Evolutionary conservation across 208 protist species (phyloP).

Genomic region (Phytomonas sp.): DNA sequence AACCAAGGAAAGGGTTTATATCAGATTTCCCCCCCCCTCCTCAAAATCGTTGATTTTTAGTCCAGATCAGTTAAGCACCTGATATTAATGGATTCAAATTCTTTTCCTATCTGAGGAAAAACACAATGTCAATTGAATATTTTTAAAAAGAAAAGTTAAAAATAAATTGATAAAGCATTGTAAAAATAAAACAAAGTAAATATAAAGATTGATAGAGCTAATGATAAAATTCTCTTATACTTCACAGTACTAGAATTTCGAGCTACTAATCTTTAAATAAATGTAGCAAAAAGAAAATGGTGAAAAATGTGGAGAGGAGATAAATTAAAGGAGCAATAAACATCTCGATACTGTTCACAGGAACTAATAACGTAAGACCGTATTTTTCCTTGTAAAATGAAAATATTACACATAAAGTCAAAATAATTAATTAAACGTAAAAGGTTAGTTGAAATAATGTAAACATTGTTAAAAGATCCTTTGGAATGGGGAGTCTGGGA

Average conservation of each 20-base stretch:
- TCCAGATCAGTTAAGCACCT: not conserved
- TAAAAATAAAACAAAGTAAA: slow-evolving; percentile 4
- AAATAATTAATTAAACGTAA: not conserved
- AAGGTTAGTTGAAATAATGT: not conserved
- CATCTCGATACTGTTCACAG: not conserved
- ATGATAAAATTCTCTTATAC: not conserved
- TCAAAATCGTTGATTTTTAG: not conserved
- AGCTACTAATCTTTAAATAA: not conserved
- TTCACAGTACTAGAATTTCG: not conserved
- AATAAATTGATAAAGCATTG: slow-evolving; percentile 6
- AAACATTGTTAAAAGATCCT: not conserved
- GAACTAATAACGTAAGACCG: not conserved
- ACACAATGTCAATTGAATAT: not conserved
- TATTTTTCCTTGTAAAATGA: not conserved
- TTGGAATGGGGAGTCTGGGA: slow-evolving; percentile 9
- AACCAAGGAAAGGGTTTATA: not conserved
- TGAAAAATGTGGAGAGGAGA: slow-evolving; percentile 4
- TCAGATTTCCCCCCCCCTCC: not conserved
- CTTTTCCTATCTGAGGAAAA: not conserved
- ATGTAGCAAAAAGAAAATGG: not conserved
- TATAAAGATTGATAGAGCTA: slow-evolving; percentile 10
- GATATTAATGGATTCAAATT: not conserved
- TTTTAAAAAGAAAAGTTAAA: slow-evolving; percentile 14
- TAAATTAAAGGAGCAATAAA: slow-evolving; percentile 8
- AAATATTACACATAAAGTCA: slow-evolving; percentile 3